These are phyloP conservation scores for Ilex aquifolium DNA, from an alignment of 257 asterid genomes.

Conservation along the genomic window DNA sequence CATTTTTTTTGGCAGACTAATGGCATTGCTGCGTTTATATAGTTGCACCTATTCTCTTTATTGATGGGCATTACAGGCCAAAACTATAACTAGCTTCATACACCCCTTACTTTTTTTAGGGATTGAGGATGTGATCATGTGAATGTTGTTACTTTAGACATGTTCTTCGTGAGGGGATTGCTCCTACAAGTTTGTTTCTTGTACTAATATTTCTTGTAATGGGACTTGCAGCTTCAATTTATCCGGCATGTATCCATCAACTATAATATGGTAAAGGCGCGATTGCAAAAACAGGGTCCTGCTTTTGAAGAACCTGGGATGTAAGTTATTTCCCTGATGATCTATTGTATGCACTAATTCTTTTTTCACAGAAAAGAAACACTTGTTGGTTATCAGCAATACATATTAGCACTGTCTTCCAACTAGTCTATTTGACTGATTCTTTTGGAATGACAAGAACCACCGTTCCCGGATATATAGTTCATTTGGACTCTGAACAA, in stretches of 20 bases:
- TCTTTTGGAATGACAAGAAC: not conserved
- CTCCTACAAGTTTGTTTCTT: not conserved
- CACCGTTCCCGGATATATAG: no score
- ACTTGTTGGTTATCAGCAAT: not conserved
- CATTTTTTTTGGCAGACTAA: no score
- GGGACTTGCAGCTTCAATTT: slow-evolving; percentile 64
- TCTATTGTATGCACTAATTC: not conserved
- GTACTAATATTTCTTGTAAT: slow-evolving; percentile 9
- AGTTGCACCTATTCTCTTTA: no score
- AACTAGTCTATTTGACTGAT: no score
- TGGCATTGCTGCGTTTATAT: no score
- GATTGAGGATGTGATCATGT: slow-evolving; percentile 1
- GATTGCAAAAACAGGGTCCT: slow-evolving; percentile 22
- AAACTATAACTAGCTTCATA: no score
- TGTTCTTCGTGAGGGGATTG: no score
- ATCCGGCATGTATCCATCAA: slow-evolving; percentile 40
- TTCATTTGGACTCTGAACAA: no score
- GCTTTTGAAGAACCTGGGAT: slow-evolving; percentile 18
- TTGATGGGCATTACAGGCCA: no score
- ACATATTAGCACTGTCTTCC: not conserved
- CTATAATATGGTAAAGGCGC: slow-evolving; percentile 35
- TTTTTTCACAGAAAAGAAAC: not conserved
- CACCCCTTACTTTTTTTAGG: slow-evolving; percentile 3
- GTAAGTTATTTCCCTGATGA: slow-evolving; percentile 31
- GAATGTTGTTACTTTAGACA: no score